phyloP scores from a whole-genome alignment of 257 asterid species.

The Galeopsis tetrahit region DNA sequence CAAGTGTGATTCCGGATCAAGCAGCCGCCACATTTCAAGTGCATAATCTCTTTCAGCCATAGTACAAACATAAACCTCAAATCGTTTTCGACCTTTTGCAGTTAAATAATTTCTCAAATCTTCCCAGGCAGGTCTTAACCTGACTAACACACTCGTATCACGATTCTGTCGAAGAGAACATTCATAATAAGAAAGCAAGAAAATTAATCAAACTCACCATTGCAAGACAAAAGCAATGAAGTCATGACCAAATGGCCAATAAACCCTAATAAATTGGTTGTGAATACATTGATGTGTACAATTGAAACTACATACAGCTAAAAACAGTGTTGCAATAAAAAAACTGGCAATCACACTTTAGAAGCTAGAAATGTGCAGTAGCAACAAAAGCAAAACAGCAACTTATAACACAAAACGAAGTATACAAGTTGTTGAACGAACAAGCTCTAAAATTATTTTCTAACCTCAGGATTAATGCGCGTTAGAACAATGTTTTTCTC shows the following conservation, averaged over 20 bases:
- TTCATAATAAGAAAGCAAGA: constrained; percentile 34
- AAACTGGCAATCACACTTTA: background rate
- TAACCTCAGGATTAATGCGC: constrained; percentile 96
- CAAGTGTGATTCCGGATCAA: constrained; percentile 85
- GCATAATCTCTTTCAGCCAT: constrained; percentile 99
- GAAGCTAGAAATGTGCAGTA: background rate
- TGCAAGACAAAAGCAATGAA: constrained; percentile 14
- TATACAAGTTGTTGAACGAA: constrained; percentile 21
- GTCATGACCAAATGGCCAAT: constrained; percentile 2
- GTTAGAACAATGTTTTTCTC: constrained; percentile 91
- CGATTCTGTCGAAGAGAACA: constrained; percentile 66
- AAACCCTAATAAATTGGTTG: background rate
- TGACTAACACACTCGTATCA: constrained; percentile 95
- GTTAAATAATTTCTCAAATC: constrained; percentile 86
- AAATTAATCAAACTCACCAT: constrained; percentile 26
- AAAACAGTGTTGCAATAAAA: background rate
- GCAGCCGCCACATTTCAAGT: constrained; percentile 98
- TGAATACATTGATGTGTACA: constrained; percentile 2
- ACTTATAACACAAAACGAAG: constrained; percentile 29
- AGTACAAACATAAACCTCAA: constrained; percentile 97
- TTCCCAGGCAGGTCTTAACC: constrained; percentile 98
- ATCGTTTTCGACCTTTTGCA: constrained; percentile 93
- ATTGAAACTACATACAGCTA: background rate
- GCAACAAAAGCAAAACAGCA: constrained; percentile 32
- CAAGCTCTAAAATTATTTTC: constrained; percentile 35